Evolutionary conservation across 345 rosid genomes (phyloP), one percentile per base, ranked within the genome.

Genomic region (Bruguiera parviflora): DNA sequence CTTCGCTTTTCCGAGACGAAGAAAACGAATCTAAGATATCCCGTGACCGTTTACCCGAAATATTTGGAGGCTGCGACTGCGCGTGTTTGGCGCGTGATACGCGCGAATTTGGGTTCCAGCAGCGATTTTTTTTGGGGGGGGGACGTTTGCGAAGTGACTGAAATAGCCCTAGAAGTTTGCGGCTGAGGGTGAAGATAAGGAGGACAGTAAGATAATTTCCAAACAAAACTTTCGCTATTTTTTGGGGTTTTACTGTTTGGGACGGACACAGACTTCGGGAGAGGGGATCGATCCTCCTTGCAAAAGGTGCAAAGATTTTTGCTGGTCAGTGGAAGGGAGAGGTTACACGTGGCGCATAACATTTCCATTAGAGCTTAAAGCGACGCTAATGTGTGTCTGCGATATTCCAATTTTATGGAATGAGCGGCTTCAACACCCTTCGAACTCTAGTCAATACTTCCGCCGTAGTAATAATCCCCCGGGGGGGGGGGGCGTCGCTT

Each of bases 51-150:
- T 39, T 39, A 39, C 15, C 2, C 10, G 69, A 28, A 19, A 28
- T 7, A 0, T 49, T 49, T 43, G 49, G 49, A 39, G 39, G 71
- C 53, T n/a, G 28, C 58, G 27, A 21, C 2, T 13, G 16, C 4
- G 58, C 18, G 59, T 2, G 59, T 56, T 56, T 24, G 59, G 22
- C 43, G 53, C 58, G 51, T 9, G 51, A n/a, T 4, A 8, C 10
- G 46, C 21, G 46, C 20, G 55, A 6, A 37, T 39, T 51, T n/a
- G 71, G 29, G 65, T 39, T 1, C 11, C 29, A 31, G 43, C 58
- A 58, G 72, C 58, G 72, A 68, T 46, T 68, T 57, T 43, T n/a
- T n/a, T n/a, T n/a, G n/a, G n/a, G 58, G 69, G 1, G 69, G 13
- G 28, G 15, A 52, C 27, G 22, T 56, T 22, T 39, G 32, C 3